Percentiles rank a stretch among this genome's conserved stretches.
Evolutionary conservation across 805 yeast genomes (phyloP).

Genomic region (Nakazawaea anatomiae): DNA sequence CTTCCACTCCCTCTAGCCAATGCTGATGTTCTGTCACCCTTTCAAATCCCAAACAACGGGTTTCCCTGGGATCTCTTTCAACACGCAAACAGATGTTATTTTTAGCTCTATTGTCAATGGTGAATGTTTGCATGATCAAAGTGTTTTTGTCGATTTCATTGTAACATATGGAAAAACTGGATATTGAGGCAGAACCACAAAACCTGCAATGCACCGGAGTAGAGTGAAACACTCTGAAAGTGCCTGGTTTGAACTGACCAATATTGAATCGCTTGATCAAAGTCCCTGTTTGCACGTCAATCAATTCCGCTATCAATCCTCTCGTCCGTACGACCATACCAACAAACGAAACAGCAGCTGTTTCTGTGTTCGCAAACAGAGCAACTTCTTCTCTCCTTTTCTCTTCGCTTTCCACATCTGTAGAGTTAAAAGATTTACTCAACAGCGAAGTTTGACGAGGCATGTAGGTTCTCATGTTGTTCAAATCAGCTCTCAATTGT

Average conservation of each 20-base stretch:
- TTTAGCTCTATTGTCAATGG: slow-evolving; percentile 68
- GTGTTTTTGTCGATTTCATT: slow-evolving; percentile 51
- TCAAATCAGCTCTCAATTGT: not conserved
- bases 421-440: not conserved
- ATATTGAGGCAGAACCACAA: slow-evolving; percentile 83
- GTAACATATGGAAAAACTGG: slow-evolving; percentile 67
- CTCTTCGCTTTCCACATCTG: slow-evolving; percentile 23
- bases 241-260: slow-evolving; percentile 53
- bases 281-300: slow-evolving; percentile 77
- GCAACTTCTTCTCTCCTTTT: not conserved
- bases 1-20: slow-evolving; percentile 61
- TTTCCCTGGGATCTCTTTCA: slow-evolving; percentile 89
- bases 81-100: slow-evolving; percentile 80
- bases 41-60: slow-evolving; percentile 82
- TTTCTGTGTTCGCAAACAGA: slow-evolving; percentile 21
- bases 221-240: slow-evolving; percentile 69
- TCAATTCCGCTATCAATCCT: slow-evolving; percentile 51
- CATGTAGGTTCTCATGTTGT: not conserved
- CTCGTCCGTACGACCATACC: slow-evolving; percentile 67
- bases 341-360: slow-evolving; percentile 60
- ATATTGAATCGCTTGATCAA: slow-evolving; percentile 55
- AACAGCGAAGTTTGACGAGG: slow-evolving; percentile 9
- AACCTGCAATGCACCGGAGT: slow-evolving; percentile 86
- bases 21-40: slow-evolving; percentile 65
- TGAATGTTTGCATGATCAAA: slow-evolving; percentile 67